phyloP scores from a whole-genome alignment of 805 yeast species.

The Hanseniaspora thailandica region DNA sequence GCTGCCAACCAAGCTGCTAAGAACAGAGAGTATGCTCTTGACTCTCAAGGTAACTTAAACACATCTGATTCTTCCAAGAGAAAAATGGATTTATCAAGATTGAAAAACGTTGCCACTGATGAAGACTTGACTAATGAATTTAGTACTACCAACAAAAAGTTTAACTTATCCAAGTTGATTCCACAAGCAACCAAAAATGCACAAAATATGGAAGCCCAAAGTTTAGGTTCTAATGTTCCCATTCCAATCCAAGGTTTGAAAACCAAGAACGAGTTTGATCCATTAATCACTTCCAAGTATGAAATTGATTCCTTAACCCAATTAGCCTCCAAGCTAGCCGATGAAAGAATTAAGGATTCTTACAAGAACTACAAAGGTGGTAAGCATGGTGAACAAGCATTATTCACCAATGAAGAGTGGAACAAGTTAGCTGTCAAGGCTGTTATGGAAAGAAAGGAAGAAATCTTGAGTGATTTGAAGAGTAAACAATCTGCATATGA shows the following conservation, averaged over 20 bases:
- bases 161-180: slow-evolving; percentile 10
- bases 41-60: background rate
- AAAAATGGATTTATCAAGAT: slow-evolving; percentile 10
- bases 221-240: background rate
- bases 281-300: slow-evolving; percentile 30
- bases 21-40: background rate
- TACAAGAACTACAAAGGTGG: slow-evolving; percentile 34
- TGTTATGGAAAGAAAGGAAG: slow-evolving; percentile 36
- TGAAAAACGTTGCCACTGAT: slow-evolving; percentile 10
- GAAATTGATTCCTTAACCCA: slow-evolving; percentile 56
- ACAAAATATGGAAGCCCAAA: background rate
- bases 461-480: slow-evolving; percentile 14
- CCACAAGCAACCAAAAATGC: slow-evolving; percentile 14
- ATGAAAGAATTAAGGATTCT: slow-evolving; percentile 39
- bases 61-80: background rate
- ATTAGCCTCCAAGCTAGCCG: slow-evolving; percentile 55
- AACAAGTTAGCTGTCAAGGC: slow-evolving; percentile 19
- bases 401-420: slow-evolving; percentile 31
- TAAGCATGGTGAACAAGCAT: slow-evolving; percentile 69
- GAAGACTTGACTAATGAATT: background rate
- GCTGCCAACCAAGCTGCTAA: slow-evolving; percentile 12
- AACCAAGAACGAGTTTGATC: slow-evolving; percentile 45
- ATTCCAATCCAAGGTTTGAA: slow-evolving; percentile 17
- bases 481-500: slow-evolving; percentile 44
- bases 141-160: background rate